Conservation (phyloP, 257 asterid species). For the Striga asiatica region DNA sequence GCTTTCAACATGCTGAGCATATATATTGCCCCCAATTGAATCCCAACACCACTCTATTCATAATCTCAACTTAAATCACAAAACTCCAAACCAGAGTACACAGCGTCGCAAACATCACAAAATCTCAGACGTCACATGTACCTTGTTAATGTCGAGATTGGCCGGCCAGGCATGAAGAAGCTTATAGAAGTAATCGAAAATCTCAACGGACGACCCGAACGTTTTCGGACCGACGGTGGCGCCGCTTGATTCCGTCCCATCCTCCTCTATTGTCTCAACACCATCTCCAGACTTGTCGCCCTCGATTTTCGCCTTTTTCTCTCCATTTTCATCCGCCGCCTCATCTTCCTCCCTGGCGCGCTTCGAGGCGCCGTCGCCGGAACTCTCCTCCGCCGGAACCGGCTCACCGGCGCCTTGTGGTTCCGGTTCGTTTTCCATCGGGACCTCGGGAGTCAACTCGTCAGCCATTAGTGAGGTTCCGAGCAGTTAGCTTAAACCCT, state of each 20-base stretch:
- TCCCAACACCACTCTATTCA: not conserved
- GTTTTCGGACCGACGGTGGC: slow-evolving; percentile 51
- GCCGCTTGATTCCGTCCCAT: slow-evolving; percentile 10
- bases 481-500: slow-evolving; percentile 18
- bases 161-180: slow-evolving; percentile 64
- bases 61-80: not conserved
- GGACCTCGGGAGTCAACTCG: slow-evolving; percentile 17
- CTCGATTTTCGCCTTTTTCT: slow-evolving; percentile 41
- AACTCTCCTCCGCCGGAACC: slow-evolving; percentile 7
- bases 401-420: not conserved
- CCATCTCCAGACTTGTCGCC: slow-evolving; percentile 15
- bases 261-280: slow-evolving; percentile 11
- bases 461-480: slow-evolving; percentile 19
- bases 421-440: slow-evolving; percentile 24
- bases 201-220: slow-evolving; percentile 51
- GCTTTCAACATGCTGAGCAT: not conserved
- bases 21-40: not conserved
- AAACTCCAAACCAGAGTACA: not conserved
- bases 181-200: slow-evolving; percentile 69
- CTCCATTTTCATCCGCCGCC: slow-evolving; percentile 21
- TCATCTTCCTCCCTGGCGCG: slow-evolving; percentile 47
- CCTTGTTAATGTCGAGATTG: slow-evolving; percentile 62
- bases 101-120: not conserved
- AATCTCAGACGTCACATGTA: slow-evolving; percentile 6
- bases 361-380: slow-evolving; percentile 29